Conservation (phyloP, 2,329 filamentous ascomycete genomes). For the Colletotrichum spaethianum region DNA sequence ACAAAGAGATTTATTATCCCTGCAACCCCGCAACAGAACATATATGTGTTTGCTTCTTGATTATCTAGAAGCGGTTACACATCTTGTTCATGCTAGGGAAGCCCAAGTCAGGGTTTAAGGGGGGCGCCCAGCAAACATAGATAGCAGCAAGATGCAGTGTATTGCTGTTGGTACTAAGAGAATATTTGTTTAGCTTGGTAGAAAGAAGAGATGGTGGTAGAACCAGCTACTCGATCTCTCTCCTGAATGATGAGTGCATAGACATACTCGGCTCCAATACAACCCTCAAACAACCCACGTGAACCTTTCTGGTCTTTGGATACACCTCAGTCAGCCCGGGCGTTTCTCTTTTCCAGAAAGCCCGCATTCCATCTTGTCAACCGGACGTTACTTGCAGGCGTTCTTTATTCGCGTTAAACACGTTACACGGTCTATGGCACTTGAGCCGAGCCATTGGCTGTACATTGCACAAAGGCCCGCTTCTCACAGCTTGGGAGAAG, state of each 20-base stretch:
- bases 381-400: not conserved
- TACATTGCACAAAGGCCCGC: not conserved
- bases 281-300: not conserved
- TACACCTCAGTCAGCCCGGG: not conserved
- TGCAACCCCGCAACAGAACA: not conserved
- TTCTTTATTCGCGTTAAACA: not conserved
- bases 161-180: not conserved
- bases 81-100: not conserved
- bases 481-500: constrained; percentile 58
- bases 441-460: not conserved
- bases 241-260: no score
- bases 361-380: not conserved
- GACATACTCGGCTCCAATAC: no score
- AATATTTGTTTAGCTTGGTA: no score
- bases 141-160: not conserved
- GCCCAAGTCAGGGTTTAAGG: not conserved
- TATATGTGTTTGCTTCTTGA: not conserved
- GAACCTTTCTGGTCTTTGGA: not conserved
- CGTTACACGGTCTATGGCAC: not conserved
- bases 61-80: no score
- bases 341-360: not conserved
- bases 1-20: not conserved
- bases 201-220: not conserved
- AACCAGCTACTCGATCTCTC: no score
- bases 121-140: not conserved